Base-by-base conservation (phyloP, 495 filamentous ascomycete species). In the Letharia columbiana region DNA sequence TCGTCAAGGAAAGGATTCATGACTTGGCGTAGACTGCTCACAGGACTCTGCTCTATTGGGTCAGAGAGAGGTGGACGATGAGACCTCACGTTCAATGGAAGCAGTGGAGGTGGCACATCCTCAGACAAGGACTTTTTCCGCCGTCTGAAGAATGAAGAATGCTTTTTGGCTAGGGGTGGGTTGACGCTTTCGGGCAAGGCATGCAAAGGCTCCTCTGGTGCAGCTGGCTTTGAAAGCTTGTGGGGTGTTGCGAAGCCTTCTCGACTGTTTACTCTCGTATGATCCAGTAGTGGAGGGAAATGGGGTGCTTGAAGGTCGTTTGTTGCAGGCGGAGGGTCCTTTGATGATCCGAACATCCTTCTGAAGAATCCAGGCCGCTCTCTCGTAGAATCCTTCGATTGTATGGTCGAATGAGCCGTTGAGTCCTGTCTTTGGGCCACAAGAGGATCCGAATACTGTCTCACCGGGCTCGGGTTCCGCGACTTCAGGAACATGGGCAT, bases 291-390 rank as follows among this genome's bases (percentile, higher is more conserved):
- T 41, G 54, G 44, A 40, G 62, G 59, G n/a, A 60, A 45, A 23
- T 67, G 66, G 9, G 57, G 54, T 62, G 45, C 33, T 17, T 61
- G 63, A n/a, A 49, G 50, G 42, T 69, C 67, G 12, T 60, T 50
- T 12, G 62, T 66, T 35, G 37, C 65, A 20, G 73, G 62, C 28
- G 74, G 65, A 10, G 74, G 59, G 23, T 66, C 78, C 71, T 80
- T 88, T 40, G 82, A 81, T 7, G 81, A 84, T 58, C 87, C 89
- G 75, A 98, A 96, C 17, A 98, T 89, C 67, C 93, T 86, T 65
- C 90, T 85, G 79, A 97, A 97, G 77, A 98, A 98, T 35, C 94
- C 91, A 18, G 83, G 90, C 35, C 87, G 85, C 64, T 93, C 89
- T 72, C 87, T 91, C 17, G 66, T 65, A 52, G 31, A 70, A 69